Percentiles rank a stretch among this genome's conserved stretches.
These are phyloP conservation scores for Globisporangium heterothallicum DNA, from an alignment of 352 stramenopile species.

Conservation along the genomic window DNA sequence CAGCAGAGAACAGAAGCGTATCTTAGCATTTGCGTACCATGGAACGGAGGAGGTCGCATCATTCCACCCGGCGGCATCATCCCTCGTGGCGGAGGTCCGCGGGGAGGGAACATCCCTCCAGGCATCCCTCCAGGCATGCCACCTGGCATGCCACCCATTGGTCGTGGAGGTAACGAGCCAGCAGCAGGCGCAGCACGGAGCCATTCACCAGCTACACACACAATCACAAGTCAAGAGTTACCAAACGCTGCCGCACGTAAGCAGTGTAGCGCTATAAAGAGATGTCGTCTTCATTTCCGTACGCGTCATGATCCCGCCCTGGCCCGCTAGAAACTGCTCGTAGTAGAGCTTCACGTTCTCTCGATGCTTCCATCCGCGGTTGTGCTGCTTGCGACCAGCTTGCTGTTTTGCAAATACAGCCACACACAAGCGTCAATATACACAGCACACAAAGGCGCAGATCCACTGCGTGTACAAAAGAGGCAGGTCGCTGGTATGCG, in stretches of 20 bases:
- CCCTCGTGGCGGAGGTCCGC: conserved; percentile 54
- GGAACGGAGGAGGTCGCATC: conserved; percentile 76
- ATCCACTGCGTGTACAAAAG: neutral
- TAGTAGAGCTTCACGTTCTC: conserved; percentile 95
- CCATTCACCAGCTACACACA: conserved; percentile 62
- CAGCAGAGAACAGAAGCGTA: neutral
- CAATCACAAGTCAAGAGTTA: conserved; percentile 2
- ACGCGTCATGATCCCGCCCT: conserved; percentile 77
- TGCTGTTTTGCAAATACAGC: conserved; percentile 33
- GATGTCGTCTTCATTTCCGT: too few species aligned
- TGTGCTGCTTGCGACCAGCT: conserved; percentile 92
- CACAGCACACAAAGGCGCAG: conserved; percentile 1
- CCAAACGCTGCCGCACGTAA: conserved; percentile 1
- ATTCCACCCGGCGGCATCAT: conserved; percentile 64
- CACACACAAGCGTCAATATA: conserved; percentile 1
- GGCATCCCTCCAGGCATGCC: conserved; percentile 21
- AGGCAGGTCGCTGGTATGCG: too few species aligned
- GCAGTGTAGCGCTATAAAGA: neutral
- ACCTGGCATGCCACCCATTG: conserved; percentile 14
- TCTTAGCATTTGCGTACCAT: conserved; percentile 26
- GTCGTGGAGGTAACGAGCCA: conserved; percentile 45
- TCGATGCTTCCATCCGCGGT: conserved; percentile 92
- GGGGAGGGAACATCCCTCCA: conserved; percentile 53
- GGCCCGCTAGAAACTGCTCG: conserved; percentile 78
- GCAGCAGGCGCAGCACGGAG: conserved; percentile 33